Percentiles rank a stretch among this genome's conserved stretches.
These are phyloP conservation scores for Pseudognaphalium luteoalbum DNA, from an alignment of 129 eudicot species.

Conservation along the genomic window DNA sequence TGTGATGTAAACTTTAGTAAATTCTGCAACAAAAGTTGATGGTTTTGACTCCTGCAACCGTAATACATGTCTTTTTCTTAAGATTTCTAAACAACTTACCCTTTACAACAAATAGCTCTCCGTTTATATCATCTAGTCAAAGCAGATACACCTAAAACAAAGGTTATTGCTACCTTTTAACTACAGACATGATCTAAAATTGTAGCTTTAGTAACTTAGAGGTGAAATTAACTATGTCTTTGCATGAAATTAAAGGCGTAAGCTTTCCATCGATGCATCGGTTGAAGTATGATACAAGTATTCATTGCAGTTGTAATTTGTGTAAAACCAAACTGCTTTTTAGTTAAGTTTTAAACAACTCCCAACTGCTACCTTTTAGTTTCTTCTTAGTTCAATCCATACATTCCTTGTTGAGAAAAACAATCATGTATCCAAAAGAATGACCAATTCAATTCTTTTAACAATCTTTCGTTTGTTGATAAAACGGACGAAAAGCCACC, in stretches of 20 bases:
- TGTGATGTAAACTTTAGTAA: neutral
- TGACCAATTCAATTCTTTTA: neutral
- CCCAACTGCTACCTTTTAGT: constrained; percentile 18
- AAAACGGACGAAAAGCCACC: neutral
- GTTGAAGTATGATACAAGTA: constrained; percentile 26
- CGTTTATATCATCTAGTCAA: constrained; percentile 21
- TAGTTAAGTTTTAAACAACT: constrained; percentile 14
- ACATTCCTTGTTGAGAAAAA: neutral
- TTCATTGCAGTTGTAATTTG: constrained; percentile 10
- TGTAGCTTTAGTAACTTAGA: too few species aligned
- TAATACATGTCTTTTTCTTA: constrained; percentile 20
- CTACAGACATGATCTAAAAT: constrained; percentile 1
- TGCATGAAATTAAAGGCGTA: too few species aligned
- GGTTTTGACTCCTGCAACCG: constrained; percentile 19
- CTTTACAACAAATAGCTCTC: constrained; percentile 18
- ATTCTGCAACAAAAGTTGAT: neutral
- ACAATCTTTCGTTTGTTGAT: neutral
- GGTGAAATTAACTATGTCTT: too few species aligned
- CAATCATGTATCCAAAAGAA: neutral
- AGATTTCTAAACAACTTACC: constrained; percentile 33
- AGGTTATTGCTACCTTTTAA: neutral
- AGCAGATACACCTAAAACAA: constrained; percentile 41
- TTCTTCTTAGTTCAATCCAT: constrained; percentile 9
- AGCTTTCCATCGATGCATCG: neutral
- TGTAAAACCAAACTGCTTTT: neutral